Percentiles rank a stretch among this genome's conserved stretches.
Evolutionary conservation across 164 flowering plant species (phyloP).

Genomic region (Sextonia rubra): DNA sequence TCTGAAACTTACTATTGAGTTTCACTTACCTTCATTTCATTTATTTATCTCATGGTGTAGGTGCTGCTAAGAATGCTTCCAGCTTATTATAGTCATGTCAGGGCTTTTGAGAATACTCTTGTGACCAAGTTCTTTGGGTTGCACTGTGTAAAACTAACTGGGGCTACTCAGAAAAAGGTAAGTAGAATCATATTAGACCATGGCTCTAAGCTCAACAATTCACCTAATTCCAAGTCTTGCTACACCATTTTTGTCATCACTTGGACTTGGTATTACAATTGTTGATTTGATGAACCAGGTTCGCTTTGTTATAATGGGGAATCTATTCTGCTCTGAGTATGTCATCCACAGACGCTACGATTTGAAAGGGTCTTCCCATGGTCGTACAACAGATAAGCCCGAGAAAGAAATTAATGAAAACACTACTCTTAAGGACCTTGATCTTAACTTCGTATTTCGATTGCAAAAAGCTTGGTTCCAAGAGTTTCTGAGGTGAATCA

Average conservation of each 20-base stretch:
- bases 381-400: conserved; percentile 51
- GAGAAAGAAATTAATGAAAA: conserved; percentile 46
- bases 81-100: conserved; percentile 79
- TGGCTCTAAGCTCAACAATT: not conserved
- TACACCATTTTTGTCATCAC: not conserved
- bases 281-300: conserved; percentile 32
- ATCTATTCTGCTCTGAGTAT: conserved; percentile 52
- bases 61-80: conserved; percentile 87
- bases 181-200: not conserved
- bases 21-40: not conserved
- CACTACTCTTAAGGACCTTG: conserved; percentile 66
- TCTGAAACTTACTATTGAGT: not conserved
- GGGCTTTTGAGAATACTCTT: conserved; percentile 71
- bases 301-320: conserved; percentile 65
- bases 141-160: conserved; percentile 83
- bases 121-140: conserved; percentile 86
- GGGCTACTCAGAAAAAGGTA: conserved; percentile 81
- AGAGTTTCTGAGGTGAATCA: conserved; percentile 40
- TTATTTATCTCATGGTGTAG: conserved; percentile 29
- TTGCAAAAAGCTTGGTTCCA: conserved; percentile 51
- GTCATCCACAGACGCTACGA: conserved; percentile 52
- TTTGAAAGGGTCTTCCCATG: conserved; percentile 67
- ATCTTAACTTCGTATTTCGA: conserved; percentile 50
- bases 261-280: not conserved
- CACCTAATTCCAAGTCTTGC: not conserved